phyloP scores from a whole-genome alignment of 805 yeast species.

The Hanseniaspora nectarophila region DNA sequence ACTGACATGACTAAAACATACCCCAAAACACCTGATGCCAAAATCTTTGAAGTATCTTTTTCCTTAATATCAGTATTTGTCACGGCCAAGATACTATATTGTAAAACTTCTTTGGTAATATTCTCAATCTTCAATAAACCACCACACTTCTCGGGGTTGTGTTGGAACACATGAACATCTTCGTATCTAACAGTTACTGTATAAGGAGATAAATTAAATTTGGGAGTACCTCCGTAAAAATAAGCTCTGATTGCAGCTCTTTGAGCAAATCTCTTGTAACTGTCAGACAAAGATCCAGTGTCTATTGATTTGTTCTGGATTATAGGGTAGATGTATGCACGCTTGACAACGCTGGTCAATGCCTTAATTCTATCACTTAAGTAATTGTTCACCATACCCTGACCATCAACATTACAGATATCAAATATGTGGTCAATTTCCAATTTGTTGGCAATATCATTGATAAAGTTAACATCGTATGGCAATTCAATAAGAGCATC shows the following conservation, averaged over 20 bases:
- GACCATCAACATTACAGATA: neutral
- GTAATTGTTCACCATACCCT: neutral
- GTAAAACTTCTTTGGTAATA: conserved; percentile 31
- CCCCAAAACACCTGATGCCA: conserved; percentile 56
- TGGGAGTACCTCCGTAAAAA: conserved; percentile 61
- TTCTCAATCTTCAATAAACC: conserved; percentile 23
- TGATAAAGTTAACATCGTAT: conserved; percentile 2
- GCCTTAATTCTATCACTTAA: conserved; percentile 16
- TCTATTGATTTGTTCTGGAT: neutral
- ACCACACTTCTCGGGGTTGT: conserved; percentile 28
- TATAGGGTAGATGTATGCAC: conserved; percentile 5
- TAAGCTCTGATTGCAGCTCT: conserved; percentile 72
- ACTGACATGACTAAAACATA: conserved; percentile 58
- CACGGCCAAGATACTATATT: conserved; percentile 65
- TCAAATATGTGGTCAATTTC: conserved; percentile 11
- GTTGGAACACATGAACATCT: conserved; percentile 52
- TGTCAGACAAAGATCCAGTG: conserved; percentile 39
- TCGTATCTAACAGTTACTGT: conserved; percentile 61
- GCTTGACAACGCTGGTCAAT: conserved; percentile 3
- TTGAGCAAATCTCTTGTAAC: conserved; percentile 57
- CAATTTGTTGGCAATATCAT: neutral
- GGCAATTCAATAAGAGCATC: neutral
- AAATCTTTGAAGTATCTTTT: conserved; percentile 34
- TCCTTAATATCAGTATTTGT: conserved; percentile 40
- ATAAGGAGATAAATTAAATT: conserved; percentile 66